Percentiles rank a stretch among this genome's conserved stretches.
Evolutionary conservation across 306 rosid species (phyloP).

Genomic region (Erythrophleum fordii): DNA sequence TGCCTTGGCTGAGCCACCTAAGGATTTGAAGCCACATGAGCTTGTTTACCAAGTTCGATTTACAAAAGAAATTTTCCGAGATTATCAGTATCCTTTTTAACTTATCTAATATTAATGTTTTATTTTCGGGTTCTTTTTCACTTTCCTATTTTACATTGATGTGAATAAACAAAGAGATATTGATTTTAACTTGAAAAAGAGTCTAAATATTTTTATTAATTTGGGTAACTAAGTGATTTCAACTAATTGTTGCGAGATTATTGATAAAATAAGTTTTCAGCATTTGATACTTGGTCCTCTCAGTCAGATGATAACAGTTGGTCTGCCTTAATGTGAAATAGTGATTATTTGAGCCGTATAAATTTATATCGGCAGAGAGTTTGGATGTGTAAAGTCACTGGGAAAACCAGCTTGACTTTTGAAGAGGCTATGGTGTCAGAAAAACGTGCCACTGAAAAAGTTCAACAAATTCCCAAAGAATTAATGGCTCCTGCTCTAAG

Average conservation of each 20-base stretch:
- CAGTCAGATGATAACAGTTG: slow-evolving; percentile 19
- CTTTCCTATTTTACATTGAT: background rate
- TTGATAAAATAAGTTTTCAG: slow-evolving; percentile 5
- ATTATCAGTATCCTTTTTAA: slow-evolving; percentile 80
- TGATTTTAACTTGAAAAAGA: background rate
- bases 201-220: background rate
- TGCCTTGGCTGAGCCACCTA: slow-evolving; percentile 67
- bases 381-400: slow-evolving; percentile 87
- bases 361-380: slow-evolving; percentile 83
- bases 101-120: background rate
- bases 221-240: slow-evolving; percentile 17
- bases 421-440: slow-evolving; percentile 96
- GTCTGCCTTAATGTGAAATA: slow-evolving; percentile 58
- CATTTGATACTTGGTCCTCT: slow-evolving; percentile 9
- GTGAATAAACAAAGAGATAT: background rate
- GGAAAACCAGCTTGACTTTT: slow-evolving; percentile 83
- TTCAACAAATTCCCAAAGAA: slow-evolving; percentile 83
- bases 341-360: slow-evolving; percentile 75
- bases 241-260: slow-evolving; percentile 14
- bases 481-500: slow-evolving; percentile 70
- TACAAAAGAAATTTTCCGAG: slow-evolving; percentile 82
- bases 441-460: slow-evolving; percentile 80
- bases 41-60: slow-evolving; percentile 80
- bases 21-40: slow-evolving; percentile 75
- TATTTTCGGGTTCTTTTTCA: background rate